phyloP scores from a whole-genome alignment of 805 yeast species.

The Maudiozyma saulgeensis region DNA sequence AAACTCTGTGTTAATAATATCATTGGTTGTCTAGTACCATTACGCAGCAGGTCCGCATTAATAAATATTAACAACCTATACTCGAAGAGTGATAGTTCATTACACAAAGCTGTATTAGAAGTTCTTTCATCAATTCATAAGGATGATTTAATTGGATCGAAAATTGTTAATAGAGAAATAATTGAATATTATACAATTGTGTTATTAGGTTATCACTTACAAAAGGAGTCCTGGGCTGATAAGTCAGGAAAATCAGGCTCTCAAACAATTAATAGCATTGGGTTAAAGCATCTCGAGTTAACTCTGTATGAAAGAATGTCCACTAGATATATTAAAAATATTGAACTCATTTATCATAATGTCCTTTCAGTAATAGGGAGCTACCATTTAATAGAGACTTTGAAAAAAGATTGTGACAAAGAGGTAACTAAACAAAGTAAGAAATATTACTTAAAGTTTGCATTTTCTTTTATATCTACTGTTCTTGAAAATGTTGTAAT shows the following conservation, averaged over 20 bases:
- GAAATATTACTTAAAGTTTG: conserved; percentile 30
- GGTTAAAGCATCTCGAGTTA: conserved; percentile 11
- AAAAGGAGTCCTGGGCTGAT: conserved; percentile 19
- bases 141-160: conserved; percentile 18
- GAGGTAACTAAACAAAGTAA: not conserved
- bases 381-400: conserved; percentile 13
- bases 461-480: conserved; percentile 33
- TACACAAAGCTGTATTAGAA: conserved; percentile 16
- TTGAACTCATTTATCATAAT: conserved; percentile 19
- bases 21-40: conserved; percentile 47
- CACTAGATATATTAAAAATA: conserved; percentile 20
- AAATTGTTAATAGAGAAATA: conserved; percentile 25
- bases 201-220: conserved; percentile 19
- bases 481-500: conserved; percentile 27
- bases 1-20: conserved; percentile 25
- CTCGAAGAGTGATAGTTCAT: conserved; percentile 29
- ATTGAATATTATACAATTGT: conserved; percentile 26
- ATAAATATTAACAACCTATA: conserved; percentile 34
- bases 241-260: not conserved
- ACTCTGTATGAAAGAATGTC: conserved; percentile 17
- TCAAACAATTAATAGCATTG: conserved; percentile 8
- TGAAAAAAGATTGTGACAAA: not conserved
- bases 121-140: conserved; percentile 6
- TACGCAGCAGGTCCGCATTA: conserved; percentile 39
- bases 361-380: conserved; percentile 22